A percentile compares a stretch with the other conserved stretches of the same genome.
Conservation (phyloP, 331 rosid species). For the Pyrus hybrid region DNA sequence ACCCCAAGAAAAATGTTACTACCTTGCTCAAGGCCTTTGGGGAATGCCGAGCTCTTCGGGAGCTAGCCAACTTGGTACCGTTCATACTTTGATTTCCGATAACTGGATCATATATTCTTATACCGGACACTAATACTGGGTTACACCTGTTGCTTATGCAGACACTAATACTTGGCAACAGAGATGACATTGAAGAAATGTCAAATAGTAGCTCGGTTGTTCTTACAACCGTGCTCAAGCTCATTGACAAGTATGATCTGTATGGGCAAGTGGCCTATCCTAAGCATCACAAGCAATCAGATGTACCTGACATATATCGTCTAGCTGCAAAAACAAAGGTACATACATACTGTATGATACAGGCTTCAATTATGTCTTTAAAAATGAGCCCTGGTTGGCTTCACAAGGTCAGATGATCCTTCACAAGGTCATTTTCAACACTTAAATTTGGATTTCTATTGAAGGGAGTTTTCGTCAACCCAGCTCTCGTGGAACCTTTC, state of each 20-base stretch:
- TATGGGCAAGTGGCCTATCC: slow-evolving; percentile 59
- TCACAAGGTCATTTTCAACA: not conserved
- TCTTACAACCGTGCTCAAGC: slow-evolving; percentile 37
- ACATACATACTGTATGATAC: not conserved
- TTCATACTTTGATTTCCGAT: not conserved
- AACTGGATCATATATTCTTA: not conserved
- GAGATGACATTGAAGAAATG: slow-evolving; percentile 55
- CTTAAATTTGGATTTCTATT: slow-evolving; percentile 8
- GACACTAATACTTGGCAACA: slow-evolving; percentile 51
- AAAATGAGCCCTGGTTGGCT: not conserved
- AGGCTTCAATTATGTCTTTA: not conserved
- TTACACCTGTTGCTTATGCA: slow-evolving; percentile 13
- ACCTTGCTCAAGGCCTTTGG: slow-evolving; percentile 56
- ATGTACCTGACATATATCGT: slow-evolving; percentile 50
- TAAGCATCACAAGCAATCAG: slow-evolving; percentile 52
- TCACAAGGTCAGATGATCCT: not conserved
- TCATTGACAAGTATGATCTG: slow-evolving; percentile 49
- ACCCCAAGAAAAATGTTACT: slow-evolving; percentile 56
- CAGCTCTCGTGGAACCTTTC: slow-evolving; percentile 57
- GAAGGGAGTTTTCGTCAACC: slow-evolving; percentile 59
- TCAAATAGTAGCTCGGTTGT: slow-evolving; percentile 38
- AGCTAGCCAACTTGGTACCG: slow-evolving; percentile 46
- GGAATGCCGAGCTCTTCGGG: slow-evolving; percentile 42
- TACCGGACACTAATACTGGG: slow-evolving; percentile 38
- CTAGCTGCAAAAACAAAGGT: slow-evolving; percentile 61